Evolutionary conservation across 495 filamentous ascomycete species (phyloP), one percentile per base, ranked within the genome.

Genomic region (Penicillium simplicissimum): DNA sequence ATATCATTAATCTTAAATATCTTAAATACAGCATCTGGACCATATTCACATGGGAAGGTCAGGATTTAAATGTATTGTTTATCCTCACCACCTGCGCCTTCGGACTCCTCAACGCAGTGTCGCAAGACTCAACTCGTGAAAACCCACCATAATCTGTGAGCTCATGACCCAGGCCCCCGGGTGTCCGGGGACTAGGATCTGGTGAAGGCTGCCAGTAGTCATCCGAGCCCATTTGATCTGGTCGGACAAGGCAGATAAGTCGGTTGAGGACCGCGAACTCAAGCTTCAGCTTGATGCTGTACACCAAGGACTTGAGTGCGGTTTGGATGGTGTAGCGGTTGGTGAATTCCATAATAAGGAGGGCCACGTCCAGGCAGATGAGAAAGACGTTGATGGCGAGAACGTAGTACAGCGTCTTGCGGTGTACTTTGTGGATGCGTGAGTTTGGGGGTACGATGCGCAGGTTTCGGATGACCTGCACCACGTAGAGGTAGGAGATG

Each of bases 401-500:
- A 9, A 82, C 70, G 52, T 82, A 69, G 37, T 62, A 60, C 61
- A 80, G 67, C 13, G 77, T 59, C 1, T 66, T 34, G 57, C 65
- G 51, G 34, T 69, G 73, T n/a, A 64, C 58, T 53, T 73, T 60
- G 40, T 61, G 57, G n/a, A 65, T 55, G 37, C 47, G 48, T 40
- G 34, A 58, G 11, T 65, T 55, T 25, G 59, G 73, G 4, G 65
- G 65, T 7, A 72, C 59, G 8, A 72, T 69, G 47, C 74, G 71
- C 1, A 82, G 70, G 31, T 47, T 49, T 25, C 57, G 57, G 15
- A 58, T 47, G 13, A 76, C 78, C 52, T 77, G 75, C 66, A 67
- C 77, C 25, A 84, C 74, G 62, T 84, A 85, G 6, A 84, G 57
- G 11, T 74, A 74, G 3, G 82, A 83, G 54, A 85, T 76, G 38